Evolutionary conservation across 140 eudicot genomes (phyloP), one percentile per base, ranked within the genome.

Genomic region (Cichorium intybus): DNA sequence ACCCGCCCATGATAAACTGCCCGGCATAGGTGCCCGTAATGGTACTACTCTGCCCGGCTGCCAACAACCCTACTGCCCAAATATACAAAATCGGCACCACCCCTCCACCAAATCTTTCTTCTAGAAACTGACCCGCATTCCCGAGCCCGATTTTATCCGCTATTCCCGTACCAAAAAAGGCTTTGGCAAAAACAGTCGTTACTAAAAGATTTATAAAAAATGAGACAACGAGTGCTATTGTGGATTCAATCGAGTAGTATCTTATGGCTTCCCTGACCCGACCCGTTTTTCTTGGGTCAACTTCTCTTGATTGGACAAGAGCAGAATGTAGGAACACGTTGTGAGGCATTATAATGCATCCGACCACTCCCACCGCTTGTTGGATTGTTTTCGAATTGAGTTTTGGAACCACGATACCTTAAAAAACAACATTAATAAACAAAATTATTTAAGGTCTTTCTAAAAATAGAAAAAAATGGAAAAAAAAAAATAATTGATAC

Each of bases 41-140:
- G 0, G 99, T 93, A 74, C 99, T 88, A 74, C 99, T 93, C 58
- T 93, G 99, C 15, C 99, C 99, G 24, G 99, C 99, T 16, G 99
- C 99, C 52, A 93, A 56, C 23, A 93, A 63, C 33, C 99, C 99
- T 4, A 85, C 79, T 15, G 90, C 99, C 99, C 99, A 93, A 7
- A 93, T 88, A 75, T 93, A 93, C 31, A 93, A 62, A 75, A 93
- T 88, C 4, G 99, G 99, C 21, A 88, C 77, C 60, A 81, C 35
- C 39, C 97, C 99, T 1, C 97, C 97, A 33, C 99, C 99, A 60
- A 68, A 93, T 65, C 82, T 85, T 6, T 93, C 90, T 60, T 88
- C 77, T 48, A 93, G 90, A 79, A 67, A 88, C 66, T 88, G 82
- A 11, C 99, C 99, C 2, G 99, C 94, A 65, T 93, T 93, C 46